Evolutionary conservation across 2,329 filamentous ascomycete species (phyloP), one percentile per base, ranked within the genome.

Genomic region (Xylariaceae sp.): DNA sequence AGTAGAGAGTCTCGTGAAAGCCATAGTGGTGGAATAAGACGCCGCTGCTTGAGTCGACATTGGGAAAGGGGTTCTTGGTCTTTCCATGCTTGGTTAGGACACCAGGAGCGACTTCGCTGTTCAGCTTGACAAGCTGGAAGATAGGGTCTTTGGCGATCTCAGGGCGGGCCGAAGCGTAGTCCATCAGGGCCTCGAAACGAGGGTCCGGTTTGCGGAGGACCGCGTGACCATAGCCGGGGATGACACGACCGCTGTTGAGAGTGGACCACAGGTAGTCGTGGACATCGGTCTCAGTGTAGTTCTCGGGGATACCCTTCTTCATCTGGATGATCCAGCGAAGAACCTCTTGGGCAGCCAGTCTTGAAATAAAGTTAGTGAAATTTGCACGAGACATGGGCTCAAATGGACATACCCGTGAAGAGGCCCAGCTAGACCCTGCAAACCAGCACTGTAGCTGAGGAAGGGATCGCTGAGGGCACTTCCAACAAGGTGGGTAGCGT

Each of bases 1-100:
- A 99, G 79, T 97, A 99, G 11, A 97, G 80, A 0, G 93, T 96
- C 77, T 97, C 90, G 71, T 89, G 88, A 84, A 99, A 96, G 53
- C 93, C 94, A 70, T 96, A 99, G 78, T 97, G 91, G 74, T 97
- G 87, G 84, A 99, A 97, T 45, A 99, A 81, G 6, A 97, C 92
- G 59, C 94, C 94, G 1, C 91, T 96, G 58, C 84, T 87, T 44
- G 88, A 91, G 73, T 99, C 94, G 56, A 99, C 94, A 70, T 99
- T 99, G 59, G 94, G 94, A 75, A 93, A 96, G 2, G 94, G 91
- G 76, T 96, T 96, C 81, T 96, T 96, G 61, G 91, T 96, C 86
- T 97, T 97, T 72, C 94, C 94, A 69, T 99, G 94, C 76, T 97
- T 86, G 65, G 84, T 94, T 63, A 99, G 80, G 17, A 99, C 94